Evolutionary conservation across 495 filamentous ascomycete genomes (phyloP).

Genomic region (Aspergillus olivimuriae): DNA sequence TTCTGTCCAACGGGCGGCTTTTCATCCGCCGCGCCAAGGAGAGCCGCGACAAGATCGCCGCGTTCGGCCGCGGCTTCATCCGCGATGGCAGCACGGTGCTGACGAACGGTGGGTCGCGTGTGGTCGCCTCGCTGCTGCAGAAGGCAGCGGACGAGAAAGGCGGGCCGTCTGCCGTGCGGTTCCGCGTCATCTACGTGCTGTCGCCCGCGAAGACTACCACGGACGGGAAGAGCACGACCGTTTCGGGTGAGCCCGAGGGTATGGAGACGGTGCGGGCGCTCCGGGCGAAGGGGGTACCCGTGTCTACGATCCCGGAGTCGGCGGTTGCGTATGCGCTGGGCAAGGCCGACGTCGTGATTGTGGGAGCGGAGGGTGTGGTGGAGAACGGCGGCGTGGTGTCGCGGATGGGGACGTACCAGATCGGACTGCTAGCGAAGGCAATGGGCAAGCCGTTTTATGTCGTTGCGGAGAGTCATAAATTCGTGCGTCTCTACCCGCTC

Average conservation of each 20-base stretch:
- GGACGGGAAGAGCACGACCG: slow-evolving; percentile 17
- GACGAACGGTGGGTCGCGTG: slow-evolving; percentile 80
- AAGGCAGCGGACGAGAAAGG: slow-evolving; percentile 61
- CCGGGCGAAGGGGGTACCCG: slow-evolving; percentile 65
- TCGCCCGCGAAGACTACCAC: slow-evolving; percentile 28
- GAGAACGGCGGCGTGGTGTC: slow-evolving; percentile 91
- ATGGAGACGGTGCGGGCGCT: slow-evolving; percentile 60
- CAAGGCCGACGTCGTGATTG: slow-evolving; percentile 75
- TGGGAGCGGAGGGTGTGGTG: slow-evolving; percentile 90
- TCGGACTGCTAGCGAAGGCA: slow-evolving; percentile 73
- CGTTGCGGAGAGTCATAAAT: slow-evolving; percentile 92
- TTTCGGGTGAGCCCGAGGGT: slow-evolving; percentile 46
- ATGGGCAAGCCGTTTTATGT: slow-evolving; percentile 81
- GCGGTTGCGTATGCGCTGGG: slow-evolving; percentile 81
- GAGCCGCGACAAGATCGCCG: slow-evolving; percentile 73
- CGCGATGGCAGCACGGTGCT: slow-evolving; percentile 70
- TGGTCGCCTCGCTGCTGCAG: slow-evolving; percentile 69
- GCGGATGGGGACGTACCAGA: slow-evolving; percentile 85
- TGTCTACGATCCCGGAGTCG: slow-evolving; percentile 74
- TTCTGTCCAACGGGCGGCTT: slow-evolving; percentile 74
- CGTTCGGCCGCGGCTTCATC: slow-evolving; percentile 69
- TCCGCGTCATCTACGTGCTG: slow-evolving; percentile 79
- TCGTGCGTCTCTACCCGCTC: slow-evolving; percentile 73
- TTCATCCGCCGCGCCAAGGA: slow-evolving; percentile 87
- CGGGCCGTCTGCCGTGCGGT: slow-evolving; percentile 53